Conservation (phyloP, 768 basidiomycete genomes). For the Phaeotremella skinneri region DNA sequence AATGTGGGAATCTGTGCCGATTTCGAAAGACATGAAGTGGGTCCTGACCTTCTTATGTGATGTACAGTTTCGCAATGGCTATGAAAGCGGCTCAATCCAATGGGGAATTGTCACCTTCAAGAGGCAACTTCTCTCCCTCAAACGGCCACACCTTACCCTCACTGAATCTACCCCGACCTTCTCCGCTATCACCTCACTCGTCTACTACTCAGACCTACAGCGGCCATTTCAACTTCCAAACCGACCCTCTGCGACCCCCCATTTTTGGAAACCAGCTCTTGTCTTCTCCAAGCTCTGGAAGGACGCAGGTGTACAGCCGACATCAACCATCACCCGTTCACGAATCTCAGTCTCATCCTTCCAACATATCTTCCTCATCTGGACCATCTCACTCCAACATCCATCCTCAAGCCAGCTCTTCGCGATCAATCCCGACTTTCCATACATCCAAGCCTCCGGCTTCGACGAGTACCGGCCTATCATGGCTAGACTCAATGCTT, state of each 20-base stretch:
- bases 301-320: background rate
- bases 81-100: constrained; percentile 5
- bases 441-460: background rate
- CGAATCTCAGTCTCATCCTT: background rate
- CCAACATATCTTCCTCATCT: background rate
- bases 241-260: background rate
- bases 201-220: constrained; percentile 4
- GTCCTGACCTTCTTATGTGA: too few relatives aligned
- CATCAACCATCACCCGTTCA: background rate
- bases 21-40: too few relatives aligned
- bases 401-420: background rate
- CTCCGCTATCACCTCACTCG: constrained; percentile 11
- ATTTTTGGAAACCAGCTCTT: background rate
- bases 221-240: background rate
- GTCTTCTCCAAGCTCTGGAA: constrained; percentile 4
- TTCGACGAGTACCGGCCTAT: background rate
- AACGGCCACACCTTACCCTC: background rate
- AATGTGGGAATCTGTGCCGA: too few relatives aligned
- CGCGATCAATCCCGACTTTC: constrained; percentile 2
- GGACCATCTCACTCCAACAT: background rate
- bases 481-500: constrained; percentile 30
- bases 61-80: constrained; percentile 6
- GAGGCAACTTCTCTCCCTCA: background rate
- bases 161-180: background rate
- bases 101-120: background rate